phyloP scores from a whole-genome alignment of 1,284 basidiomycete species.

The Rhodofomes roseus region DNA sequence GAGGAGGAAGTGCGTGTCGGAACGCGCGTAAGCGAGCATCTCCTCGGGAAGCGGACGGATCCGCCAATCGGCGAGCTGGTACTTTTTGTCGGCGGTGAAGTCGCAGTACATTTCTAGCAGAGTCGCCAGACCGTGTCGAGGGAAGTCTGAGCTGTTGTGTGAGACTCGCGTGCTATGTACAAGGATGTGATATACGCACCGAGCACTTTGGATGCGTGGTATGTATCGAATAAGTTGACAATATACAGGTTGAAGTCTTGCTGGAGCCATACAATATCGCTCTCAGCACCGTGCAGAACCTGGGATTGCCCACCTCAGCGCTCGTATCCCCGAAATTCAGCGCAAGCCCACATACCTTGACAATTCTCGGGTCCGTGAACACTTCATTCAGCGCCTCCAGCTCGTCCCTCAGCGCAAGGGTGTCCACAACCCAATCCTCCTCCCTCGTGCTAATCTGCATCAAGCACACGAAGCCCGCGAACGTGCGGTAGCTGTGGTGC shows the following conservation, averaged over 20 bases:
- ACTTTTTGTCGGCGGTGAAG: constrained; percentile 93
- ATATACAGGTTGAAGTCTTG: constrained; percentile 93
- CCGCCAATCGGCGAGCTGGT: constrained; percentile 96
- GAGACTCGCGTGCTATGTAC: background rate
- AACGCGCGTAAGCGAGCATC: constrained; percentile 91
- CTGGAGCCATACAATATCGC: constrained; percentile 95
- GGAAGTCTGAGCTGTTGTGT: constrained; percentile 56
- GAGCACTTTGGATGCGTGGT: constrained; percentile 86
- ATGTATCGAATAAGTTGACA: constrained; percentile 96
- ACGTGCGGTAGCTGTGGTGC: constrained; percentile 86
- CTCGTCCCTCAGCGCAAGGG: constrained; percentile 75
- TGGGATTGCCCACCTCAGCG: constrained; percentile 23
- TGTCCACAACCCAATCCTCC: constrained; percentile 87
- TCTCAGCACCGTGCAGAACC: constrained; percentile 94
- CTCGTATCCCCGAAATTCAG: background rate
- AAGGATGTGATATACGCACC: constrained; percentile 37
- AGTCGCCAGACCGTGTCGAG: constrained; percentile 78
- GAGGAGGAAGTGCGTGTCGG: constrained; percentile 93
- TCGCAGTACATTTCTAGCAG: constrained; percentile 89
- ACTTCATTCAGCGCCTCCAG: constrained; percentile 72
- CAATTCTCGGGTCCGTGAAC: constrained; percentile 79
- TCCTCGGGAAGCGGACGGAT: constrained; percentile 86
- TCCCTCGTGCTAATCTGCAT: constrained; percentile 91
- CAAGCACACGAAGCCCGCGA: constrained; percentile 85
- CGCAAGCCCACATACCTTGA: constrained; percentile 61